Conservation (phyloP, 345 rosid genomes). For the Limnanthes douglasii region DNA sequence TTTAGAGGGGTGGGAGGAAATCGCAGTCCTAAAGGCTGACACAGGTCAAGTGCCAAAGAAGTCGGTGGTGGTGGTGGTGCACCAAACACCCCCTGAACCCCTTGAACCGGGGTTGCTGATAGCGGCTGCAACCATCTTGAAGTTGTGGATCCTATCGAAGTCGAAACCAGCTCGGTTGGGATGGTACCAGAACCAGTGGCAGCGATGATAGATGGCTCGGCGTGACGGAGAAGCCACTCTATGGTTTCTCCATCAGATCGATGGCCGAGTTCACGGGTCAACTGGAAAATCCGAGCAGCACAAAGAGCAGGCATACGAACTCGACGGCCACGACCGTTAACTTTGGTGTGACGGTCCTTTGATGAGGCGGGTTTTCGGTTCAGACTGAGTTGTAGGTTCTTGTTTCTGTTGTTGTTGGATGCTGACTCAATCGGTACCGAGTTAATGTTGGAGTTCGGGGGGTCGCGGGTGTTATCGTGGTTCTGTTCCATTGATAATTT, state of each 20-base stretch:
- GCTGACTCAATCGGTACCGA: slow-evolving; percentile 2
- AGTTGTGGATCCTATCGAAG: slow-evolving; percentile 15
- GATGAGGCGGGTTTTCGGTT: slow-evolving; percentile 14
- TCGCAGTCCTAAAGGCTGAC: slow-evolving; percentile 6
- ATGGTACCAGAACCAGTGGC: slow-evolving; percentile 40
- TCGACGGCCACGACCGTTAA: slow-evolving; percentile 59
- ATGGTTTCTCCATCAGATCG: slow-evolving; percentile 56
- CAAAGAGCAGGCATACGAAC: slow-evolving; percentile 58
- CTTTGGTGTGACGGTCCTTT: slow-evolving; percentile 61
- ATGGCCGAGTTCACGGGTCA: slow-evolving; percentile 62
- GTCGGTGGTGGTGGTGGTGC: slow-evolving; percentile 9
- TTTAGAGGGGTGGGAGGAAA: neutral
- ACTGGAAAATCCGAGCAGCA: slow-evolving; percentile 66
- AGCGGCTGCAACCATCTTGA: slow-evolving; percentile 1
- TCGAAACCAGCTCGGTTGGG: slow-evolving; percentile 24
- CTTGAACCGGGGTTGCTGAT: neutral
- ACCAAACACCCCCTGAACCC: slow-evolving; percentile 3
- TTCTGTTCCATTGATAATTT: no score
- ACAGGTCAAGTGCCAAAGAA: slow-evolving; percentile 4
- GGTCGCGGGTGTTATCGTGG: no score
- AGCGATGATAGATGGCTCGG: slow-evolving; percentile 43
- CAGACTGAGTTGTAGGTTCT: slow-evolving; percentile 7
- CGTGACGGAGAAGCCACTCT: slow-evolving; percentile 51
- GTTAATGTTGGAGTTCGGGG: slow-evolving; percentile 5
- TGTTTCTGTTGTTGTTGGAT: slow-evolving; percentile 5